Evolutionary conservation across 2,329 filamentous ascomycete genomes (phyloP).

Genomic region (Aspergillus calidoustus): DNA sequence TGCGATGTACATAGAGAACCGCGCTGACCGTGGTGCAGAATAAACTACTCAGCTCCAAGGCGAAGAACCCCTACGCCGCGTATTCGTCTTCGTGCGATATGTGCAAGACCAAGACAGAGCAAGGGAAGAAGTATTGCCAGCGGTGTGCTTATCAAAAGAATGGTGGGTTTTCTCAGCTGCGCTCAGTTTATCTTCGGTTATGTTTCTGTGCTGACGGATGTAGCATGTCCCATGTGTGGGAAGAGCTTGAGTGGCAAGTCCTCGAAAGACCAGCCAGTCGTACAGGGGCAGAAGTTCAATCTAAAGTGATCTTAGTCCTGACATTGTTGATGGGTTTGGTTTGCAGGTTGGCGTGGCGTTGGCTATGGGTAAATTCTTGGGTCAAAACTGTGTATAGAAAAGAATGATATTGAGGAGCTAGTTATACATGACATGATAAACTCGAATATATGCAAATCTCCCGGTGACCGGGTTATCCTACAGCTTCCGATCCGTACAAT

Average conservation of each 20-base stretch:
- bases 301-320: constrained; percentile 54
- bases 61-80: constrained; percentile 69
- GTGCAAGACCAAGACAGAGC: constrained; percentile 68
- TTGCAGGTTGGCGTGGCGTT: constrained; percentile 22
- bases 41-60: constrained; percentile 67
- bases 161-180: constrained; percentile 45
- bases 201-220: constrained; percentile 13
- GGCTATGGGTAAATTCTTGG: background rate
- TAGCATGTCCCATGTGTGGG: constrained; percentile 68
- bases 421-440: constrained; percentile 43
- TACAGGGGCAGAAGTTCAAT: constrained; percentile 67
- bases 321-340: background rate
- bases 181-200: background rate
- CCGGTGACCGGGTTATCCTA: constrained; percentile 14
- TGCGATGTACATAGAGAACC: background rate
- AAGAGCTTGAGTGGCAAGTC: constrained; percentile 57
- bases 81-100: constrained; percentile 65
- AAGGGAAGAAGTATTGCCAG: constrained; percentile 65
- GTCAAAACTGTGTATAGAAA: background rate
- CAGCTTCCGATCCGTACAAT: constrained; percentile 16
- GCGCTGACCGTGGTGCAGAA: constrained; percentile 48
- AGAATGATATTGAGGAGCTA: constrained; percentile 32
- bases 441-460: constrained; percentile 42
- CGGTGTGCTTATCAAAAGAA: constrained; percentile 67
- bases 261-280: constrained; percentile 54